Evolutionary conservation across 768 basidiomycete genomes (phyloP), one percentile per base, ranked within the genome.

Genomic region (Amyloporia xantha): DNA sequence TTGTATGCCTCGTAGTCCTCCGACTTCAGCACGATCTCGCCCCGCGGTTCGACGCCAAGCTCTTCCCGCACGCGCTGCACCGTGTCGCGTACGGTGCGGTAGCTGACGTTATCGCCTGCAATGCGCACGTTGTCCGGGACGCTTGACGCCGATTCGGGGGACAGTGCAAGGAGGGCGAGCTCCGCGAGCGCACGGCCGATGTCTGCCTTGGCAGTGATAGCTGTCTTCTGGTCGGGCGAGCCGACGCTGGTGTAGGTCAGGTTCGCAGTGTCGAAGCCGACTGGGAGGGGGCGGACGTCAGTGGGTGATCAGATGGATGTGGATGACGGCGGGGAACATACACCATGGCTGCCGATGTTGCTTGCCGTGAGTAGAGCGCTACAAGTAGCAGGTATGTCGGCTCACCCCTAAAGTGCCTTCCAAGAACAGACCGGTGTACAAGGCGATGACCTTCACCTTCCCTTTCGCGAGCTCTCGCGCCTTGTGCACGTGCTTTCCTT

Each of bases 41-140:
- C 52, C 27, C 27, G 49, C 12, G 50, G 42, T 30, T 41, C 21
- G 19, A 44, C 36, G 21, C 36, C 43, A 15, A 19, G 43, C 36
- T 37, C 49, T 21, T 39, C 36, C 5, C 48, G 40, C 4, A 45
- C 35, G 35, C 42, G 20, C 25, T 44, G 35, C 13, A 54, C 52
- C 12, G 41, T 40, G 17, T 50, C 48, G 15, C 37, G 23, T 9
- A 59, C 35, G 3, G 51, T 50, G 35, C 50, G 55, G 20, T 39
- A 48, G 44, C 44, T 53, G 19, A 42, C 47, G 17, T 46, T 54
- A 5, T 43, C 27, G 5, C 59, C 55, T 6, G 55, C 57, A 28
- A 60, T 50, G 6, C 52, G 59, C 17, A 59, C 47, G n/a, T 54
- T 36, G 25, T 56, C 54, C 15, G 59, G 59, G 24, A 60, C 55